Conservation (phyloP, 805 yeast genomes). For the Metschnikowia rubicola region DNA sequence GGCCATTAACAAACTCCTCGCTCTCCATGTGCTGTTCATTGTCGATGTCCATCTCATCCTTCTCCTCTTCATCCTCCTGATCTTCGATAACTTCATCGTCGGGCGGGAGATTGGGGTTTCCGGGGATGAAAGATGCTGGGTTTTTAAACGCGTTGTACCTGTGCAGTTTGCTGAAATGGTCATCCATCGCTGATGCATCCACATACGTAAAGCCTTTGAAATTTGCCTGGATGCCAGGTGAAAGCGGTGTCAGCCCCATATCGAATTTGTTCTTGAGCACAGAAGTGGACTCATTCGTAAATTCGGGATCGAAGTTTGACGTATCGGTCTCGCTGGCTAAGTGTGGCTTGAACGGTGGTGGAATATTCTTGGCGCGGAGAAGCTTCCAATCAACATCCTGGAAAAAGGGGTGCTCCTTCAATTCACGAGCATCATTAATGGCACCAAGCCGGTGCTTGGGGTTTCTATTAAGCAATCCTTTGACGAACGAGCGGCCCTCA, state of each 20-base stretch:
- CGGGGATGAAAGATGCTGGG: slow-evolving; percentile 74
- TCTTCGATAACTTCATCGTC: slow-evolving; percentile 79
- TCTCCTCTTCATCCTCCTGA: slow-evolving; percentile 48
- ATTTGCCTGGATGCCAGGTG: slow-evolving; percentile 94
- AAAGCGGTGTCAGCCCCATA: slow-evolving; percentile 73
- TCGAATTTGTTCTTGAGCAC: slow-evolving; percentile 66
- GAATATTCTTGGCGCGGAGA: slow-evolving; percentile 72
- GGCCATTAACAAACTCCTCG: slow-evolving; percentile 80
- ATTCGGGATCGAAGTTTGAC: slow-evolving; percentile 96
- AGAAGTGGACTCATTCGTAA: slow-evolving; percentile 87
- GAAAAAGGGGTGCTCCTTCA: slow-evolving; percentile 89
- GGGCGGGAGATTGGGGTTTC: slow-evolving; percentile 75
- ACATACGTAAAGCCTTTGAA: slow-evolving; percentile 97
- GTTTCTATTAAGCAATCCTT: slow-evolving; percentile 90
- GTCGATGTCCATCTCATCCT: slow-evolving; percentile 47
- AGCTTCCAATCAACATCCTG: slow-evolving; percentile 87
- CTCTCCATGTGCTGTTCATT: slow-evolving; percentile 64
- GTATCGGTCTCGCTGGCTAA: slow-evolving; percentile 88
- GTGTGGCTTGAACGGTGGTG: slow-evolving; percentile 97
- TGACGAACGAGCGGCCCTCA: slow-evolving; percentile 93
- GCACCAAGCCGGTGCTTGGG: slow-evolving; percentile 95
- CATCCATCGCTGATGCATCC: slow-evolving; percentile 89
- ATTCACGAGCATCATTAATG: slow-evolving; percentile 84
- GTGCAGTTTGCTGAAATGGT: slow-evolving; percentile 54
- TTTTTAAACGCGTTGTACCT: slow-evolving; percentile 35